Base-by-base conservation (phyloP, 164 flowering plant genomes). In the grape (Vitis vinifera) region DNA sequence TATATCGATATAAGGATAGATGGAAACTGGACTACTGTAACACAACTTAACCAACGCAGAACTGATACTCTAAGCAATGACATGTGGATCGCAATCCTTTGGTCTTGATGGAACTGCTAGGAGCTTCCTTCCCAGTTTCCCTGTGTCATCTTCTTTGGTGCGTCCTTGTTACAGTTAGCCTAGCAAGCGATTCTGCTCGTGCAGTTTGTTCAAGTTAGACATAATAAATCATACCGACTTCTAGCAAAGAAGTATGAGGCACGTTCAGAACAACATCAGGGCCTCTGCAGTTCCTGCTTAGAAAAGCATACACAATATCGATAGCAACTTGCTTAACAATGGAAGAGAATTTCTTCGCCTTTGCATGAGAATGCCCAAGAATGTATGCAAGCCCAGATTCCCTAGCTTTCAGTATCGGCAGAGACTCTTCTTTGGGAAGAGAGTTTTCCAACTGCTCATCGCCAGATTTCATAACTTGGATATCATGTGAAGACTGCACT, bases 1-100 rank as follows among this genome's bases (percentile, higher is more conserved):
- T n/a, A 96, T 91, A 62, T 93, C 97, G 9, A 92, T 95, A 70
- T 90, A 93, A 51, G 97, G 89, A 56, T 91, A 88, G 68, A 94
- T 85, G 10, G 94, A 84, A 65, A 93, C 84, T 6, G 90, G 85
- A 0, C 98, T 97, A 49, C 89, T 73, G 72, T 93, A 93, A 64
- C 85, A 83, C 86, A 90, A 80, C 47, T 85, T 80, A 1, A 60
- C 82, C 4, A 93, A 71, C 2, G 97, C 89, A 0, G 94, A 88
- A 70, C 86, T 86, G 8, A 94, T 89, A 65, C 88, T 94, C 85
- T 91, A 94, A 0, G 98, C 93, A 52, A 94, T 94, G 49, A 84
- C 62, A 78, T 90, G 91, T 0, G 97, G 85, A 59, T 93, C 93
- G 68, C 88, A 80, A 0, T 73, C 82, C 69, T 75, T 89, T 1